Base-by-base conservation (phyloP, 805 yeast genomes). In the Maudiozyma turicensis region DNA sequence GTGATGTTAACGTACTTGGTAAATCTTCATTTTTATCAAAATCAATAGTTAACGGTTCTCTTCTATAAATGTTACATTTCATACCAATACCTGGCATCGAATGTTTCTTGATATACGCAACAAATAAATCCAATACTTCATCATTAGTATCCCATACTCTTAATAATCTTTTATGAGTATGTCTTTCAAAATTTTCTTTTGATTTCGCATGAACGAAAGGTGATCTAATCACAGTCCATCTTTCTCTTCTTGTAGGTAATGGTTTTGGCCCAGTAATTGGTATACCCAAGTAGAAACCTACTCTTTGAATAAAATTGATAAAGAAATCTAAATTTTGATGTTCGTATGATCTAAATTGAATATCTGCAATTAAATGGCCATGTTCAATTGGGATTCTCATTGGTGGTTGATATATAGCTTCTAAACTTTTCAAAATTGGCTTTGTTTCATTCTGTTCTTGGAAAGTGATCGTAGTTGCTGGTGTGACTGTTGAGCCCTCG, bases 141-240 rank as follows among this genome's bases (percentile, higher is more conserved):
- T 90, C 83, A 51, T 85, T 81, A 14, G 96, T 78, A 66, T 93
- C 98, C 75, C 79, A 89, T 31, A 88, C 85, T 56, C 74, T 76
- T 55, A 93, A 72, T 52, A 77, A 65, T 53, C 95, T 79, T 58
- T 83, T 80, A 65, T 80, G 86, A 1, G 98, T 93, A 45, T 78
- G 75, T 71, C 98, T 82, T 71, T 86, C 86, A 69, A 86, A 93
- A 73, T 91, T 93, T 71, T 91, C 95, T 70, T 93, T 93, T 8
- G 93, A 77, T 66, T 89, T 90, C 47, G 97, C 95, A 62, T 87
- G 93, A 20, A 86, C 96, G 65, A 93, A 93, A 1, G 97, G 97
- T 3, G 96, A 82, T 65, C 83, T 79, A 60, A 84, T 89, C 42
- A 93, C 96, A 0, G 99, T 93, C 87, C 96, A 91, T 57, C 89